These are phyloP conservation scores for Logfia minima DNA, from an alignment of 129 eudicot genomes.

Conservation along the genomic window DNA sequence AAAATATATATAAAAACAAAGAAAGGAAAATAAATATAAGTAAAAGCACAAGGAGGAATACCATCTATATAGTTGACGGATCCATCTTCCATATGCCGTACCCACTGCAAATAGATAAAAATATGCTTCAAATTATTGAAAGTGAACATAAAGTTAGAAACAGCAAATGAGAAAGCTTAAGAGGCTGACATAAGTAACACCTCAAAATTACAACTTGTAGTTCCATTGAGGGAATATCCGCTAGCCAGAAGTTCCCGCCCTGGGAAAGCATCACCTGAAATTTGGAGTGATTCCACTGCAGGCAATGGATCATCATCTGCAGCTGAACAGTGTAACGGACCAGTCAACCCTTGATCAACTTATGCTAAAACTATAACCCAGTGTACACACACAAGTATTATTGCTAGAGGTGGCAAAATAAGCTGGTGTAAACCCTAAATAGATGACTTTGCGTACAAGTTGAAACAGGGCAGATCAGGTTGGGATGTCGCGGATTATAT, in stretches of 20 bases:
- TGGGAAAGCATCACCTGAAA: slow-evolving; percentile 90
- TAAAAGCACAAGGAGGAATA: slow-evolving; percentile 27
- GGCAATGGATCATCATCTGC: slow-evolving; percentile 97
- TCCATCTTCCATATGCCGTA: slow-evolving; percentile 95
- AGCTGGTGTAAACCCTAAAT: background rate
- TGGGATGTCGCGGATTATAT: background rate
- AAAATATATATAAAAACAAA: background rate
- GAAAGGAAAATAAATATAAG: background rate
- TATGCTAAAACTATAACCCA: background rate
- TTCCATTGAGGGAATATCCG: slow-evolving; percentile 88
- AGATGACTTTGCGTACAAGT: too few species aligned
- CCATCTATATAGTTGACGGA: slow-evolving; percentile 86
- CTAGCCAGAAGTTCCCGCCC: slow-evolving; percentile 84
- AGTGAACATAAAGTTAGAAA: background rate
- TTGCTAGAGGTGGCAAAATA: background rate
- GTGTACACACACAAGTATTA: slow-evolving; percentile 2
- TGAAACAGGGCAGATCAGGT: background rate
- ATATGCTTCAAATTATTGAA: background rate
- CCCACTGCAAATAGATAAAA: slow-evolving; percentile 65
- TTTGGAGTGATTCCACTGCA: slow-evolving; percentile 83
- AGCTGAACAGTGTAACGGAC: slow-evolving; percentile 48
- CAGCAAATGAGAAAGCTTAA: slow-evolving; percentile 14
- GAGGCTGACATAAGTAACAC: slow-evolving; percentile 38
- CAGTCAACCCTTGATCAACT: slow-evolving; percentile 15
- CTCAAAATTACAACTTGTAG: slow-evolving; percentile 98